A percentile compares a stretch with the other conserved stretches of the same genome.
These are phyloP conservation scores for Cystofilobasidium ferigula DNA, from an alignment of 768 basidiomycete species.

Conservation along the genomic window DNA sequence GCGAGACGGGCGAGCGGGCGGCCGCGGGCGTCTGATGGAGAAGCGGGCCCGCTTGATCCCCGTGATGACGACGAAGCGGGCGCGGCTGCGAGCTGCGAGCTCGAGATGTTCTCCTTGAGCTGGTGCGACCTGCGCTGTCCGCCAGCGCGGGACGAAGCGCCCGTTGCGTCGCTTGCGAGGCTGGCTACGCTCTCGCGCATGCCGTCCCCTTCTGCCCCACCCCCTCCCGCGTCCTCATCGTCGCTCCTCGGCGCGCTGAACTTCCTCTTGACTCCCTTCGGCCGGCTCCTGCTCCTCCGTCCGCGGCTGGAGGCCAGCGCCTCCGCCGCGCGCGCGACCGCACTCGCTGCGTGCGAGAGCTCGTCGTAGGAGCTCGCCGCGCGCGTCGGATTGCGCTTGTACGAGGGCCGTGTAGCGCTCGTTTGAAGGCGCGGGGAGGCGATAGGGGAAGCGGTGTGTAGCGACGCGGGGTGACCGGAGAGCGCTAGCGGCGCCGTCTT, in stretches of 20 bases:
- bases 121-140: background rate
- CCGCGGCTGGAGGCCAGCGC: constrained; percentile 44
- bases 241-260: background rate
- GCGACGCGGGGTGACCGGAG: background rate
- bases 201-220: background rate
- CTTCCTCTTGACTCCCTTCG: constrained; percentile 5
- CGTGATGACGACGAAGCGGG: background rate
- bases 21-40: background rate
- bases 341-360: constrained; percentile 49
- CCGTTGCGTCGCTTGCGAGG: constrained; percentile 10
- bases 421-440: constrained; percentile 40
- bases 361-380: constrained; percentile 18
- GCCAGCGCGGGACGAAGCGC: background rate
- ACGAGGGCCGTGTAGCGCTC: constrained; percentile 40
- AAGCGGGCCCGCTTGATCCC: background rate
- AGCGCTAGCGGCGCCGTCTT: constrained; percentile 10
- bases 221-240: background rate
- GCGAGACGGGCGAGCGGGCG: background rate
- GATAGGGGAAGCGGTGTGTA: constrained; percentile 37
- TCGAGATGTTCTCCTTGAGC: background rate
- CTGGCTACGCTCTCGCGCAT: constrained; percentile 13
- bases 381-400: background rate
- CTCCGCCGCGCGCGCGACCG: constrained; percentile 60
- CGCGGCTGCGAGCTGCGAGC: background rate
- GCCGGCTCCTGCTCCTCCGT: background rate